Conservation (phyloP, 805 yeast genomes). For the Peterozyma xylosa region DNA sequence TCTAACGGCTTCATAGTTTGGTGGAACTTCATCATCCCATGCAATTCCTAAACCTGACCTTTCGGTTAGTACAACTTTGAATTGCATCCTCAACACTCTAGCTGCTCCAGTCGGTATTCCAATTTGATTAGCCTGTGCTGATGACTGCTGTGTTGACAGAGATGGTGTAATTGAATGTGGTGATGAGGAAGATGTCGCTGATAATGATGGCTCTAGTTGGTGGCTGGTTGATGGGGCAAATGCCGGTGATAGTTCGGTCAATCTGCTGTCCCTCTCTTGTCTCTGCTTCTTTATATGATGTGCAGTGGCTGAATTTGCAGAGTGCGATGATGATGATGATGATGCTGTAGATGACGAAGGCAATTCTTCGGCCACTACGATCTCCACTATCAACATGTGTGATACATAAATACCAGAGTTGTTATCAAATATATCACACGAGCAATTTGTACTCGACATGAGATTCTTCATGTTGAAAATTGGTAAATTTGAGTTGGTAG, state of each 20-base stretch:
- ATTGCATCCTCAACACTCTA: constrained; percentile 90
- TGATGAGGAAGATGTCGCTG: neutral
- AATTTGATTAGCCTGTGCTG: constrained; percentile 22
- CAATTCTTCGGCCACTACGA: constrained; percentile 90
- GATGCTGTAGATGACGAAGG: constrained; percentile 10
- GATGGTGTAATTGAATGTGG: constrained; percentile 1
- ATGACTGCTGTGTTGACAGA: constrained; percentile 13
- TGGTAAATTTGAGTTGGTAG: constrained; percentile 23
- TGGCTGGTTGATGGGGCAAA: constrained; percentile 22
- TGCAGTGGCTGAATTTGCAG: constrained; percentile 19
- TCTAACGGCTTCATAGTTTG: constrained; percentile 80
- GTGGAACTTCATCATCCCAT: constrained; percentile 99
- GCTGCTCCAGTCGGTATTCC: constrained; percentile 94
- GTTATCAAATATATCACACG: constrained; percentile 81
- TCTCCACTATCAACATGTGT: constrained; percentile 76
- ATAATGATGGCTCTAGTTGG: constrained; percentile 11
- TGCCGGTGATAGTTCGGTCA: constrained; percentile 36
- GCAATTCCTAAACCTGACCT: constrained; percentile 93
- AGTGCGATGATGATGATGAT: constrained; percentile 20
- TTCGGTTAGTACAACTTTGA: constrained; percentile 75
- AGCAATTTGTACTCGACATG: constrained; percentile 37
- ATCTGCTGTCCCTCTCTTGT: constrained; percentile 23
- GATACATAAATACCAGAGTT: constrained; percentile 67
- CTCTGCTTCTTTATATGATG: constrained; percentile 8
- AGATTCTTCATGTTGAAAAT: constrained; percentile 17